Conservation (phyloP, 352 stramenopile species). For the Elongisporangium senticosum region DNA sequence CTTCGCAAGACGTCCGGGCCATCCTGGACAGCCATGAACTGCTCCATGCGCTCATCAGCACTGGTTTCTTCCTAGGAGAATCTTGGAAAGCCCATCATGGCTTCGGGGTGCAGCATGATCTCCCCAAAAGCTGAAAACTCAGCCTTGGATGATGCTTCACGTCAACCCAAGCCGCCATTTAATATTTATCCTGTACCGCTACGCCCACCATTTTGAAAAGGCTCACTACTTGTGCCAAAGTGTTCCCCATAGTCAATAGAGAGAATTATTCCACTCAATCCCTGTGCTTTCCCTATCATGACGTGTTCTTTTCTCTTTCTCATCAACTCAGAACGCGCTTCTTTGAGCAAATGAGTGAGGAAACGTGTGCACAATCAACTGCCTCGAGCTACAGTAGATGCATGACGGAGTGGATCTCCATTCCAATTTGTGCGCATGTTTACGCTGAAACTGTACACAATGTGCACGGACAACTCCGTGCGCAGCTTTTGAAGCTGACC, state of each 20-base stretch:
- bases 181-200: constrained; percentile 2
- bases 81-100: background rate
- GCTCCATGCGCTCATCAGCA: constrained; percentile 17
- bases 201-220: background rate
- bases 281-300: background rate
- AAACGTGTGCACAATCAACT: background rate
- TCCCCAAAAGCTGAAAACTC: constrained; percentile 2
- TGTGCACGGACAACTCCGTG: background rate
- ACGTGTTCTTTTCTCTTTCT: background rate
- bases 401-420: background rate
- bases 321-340: background rate
- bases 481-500: background rate
- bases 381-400: background rate
- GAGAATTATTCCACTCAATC: background rate
- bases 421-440: background rate
- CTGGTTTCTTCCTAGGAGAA: constrained; percentile 19
- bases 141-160: constrained; percentile 2
- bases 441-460: background rate
- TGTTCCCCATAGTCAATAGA: background rate
- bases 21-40: constrained; percentile 42
- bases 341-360: background rate
- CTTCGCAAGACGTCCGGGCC: constrained; percentile 68
- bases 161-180: background rate
- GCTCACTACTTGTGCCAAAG: background rate
- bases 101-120: background rate